Evolutionary conservation across 1,284 basidiomycete species (phyloP).

Genomic region (Ustilago trichophora): DNA sequence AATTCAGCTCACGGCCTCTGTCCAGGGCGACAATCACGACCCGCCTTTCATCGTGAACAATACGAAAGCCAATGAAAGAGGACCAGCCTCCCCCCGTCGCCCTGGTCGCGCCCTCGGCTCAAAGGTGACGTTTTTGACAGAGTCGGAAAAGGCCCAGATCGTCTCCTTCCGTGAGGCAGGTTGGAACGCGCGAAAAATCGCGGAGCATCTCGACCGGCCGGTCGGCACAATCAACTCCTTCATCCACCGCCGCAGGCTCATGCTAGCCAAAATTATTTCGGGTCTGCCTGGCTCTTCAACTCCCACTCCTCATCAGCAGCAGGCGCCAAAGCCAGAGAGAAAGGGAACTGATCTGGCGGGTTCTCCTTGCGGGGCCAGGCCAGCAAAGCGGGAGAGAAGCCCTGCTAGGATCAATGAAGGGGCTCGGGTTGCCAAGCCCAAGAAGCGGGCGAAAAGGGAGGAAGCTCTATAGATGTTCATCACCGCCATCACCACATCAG

Average conservation of each 20-base stretch:
- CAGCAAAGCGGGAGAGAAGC: neutral
- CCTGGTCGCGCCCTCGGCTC: neutral
- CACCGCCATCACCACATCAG: no score
- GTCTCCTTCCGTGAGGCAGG: conserved; percentile 8
- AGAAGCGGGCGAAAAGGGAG: conserved; percentile 6
- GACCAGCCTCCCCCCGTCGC: neutral
- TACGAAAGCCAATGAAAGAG: no score
- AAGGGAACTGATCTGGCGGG: no score
- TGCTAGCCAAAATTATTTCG: neutral
- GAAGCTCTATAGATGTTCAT: conserved; percentile 2
- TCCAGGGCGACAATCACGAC: no score
- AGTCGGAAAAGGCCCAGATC: conserved; percentile 6
- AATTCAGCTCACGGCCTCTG: neutral
- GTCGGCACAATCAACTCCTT: conserved; percentile 3
- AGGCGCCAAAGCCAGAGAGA: neutral
- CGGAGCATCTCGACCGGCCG: neutral
- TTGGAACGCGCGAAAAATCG: conserved; percentile 2
- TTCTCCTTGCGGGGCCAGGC: no score
- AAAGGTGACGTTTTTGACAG: conserved; percentile 1
- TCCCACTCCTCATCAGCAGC: no score
- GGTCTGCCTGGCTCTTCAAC: conserved; percentile 2
- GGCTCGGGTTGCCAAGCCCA: neutral
- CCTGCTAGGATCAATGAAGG: neutral
- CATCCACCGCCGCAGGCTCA: neutral
- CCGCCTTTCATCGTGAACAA: no score